Conservation (phyloP, 306 rosid species). For the Castanopsis chinensis region DNA sequence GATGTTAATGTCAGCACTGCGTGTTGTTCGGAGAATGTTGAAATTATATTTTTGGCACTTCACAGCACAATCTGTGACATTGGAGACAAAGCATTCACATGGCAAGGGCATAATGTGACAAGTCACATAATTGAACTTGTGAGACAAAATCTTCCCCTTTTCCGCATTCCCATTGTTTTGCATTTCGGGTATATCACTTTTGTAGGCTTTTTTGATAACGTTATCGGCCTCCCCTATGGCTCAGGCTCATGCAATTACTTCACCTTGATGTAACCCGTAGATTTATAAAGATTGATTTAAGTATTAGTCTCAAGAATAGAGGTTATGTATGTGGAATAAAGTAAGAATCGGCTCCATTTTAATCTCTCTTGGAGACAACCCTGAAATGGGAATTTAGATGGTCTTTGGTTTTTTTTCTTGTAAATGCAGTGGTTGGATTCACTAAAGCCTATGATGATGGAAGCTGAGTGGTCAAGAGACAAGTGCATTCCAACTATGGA, state of each 20-base stretch:
- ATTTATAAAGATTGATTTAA: neutral
- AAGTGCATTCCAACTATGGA: slow-evolving; percentile 55
- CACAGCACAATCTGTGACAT: slow-evolving; percentile 57
- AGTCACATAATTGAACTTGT: slow-evolving; percentile 54
- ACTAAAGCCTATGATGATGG: slow-evolving; percentile 64
- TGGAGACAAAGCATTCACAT: slow-evolving; percentile 45
- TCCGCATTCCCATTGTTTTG: neutral
- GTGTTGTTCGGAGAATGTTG: slow-evolving; percentile 65
- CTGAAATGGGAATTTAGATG: too few relatives aligned
- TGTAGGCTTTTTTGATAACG: neutral
- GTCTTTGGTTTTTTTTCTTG: neutral
- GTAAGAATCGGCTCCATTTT: too few relatives aligned
- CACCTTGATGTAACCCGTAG: too few relatives aligned
- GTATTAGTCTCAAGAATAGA: too few relatives aligned
- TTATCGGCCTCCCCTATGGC: neutral
- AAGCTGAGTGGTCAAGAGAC: slow-evolving; percentile 63
- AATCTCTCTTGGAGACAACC: too few relatives aligned
- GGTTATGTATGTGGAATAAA: too few relatives aligned
- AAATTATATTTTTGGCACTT: slow-evolving; percentile 69
- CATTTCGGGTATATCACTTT: neutral
- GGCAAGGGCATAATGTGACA: slow-evolving; percentile 58
- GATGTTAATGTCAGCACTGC: slow-evolving; percentile 49
- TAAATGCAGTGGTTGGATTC: slow-evolving; percentile 68
- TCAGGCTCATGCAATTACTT: too few relatives aligned
- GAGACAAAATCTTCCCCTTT: slow-evolving; percentile 37